Evolutionary conservation across 2,329 filamentous ascomycete genomes (phyloP), one percentile per base, ranked within the genome.

Genomic region (Sporothrix globosa): DNA sequence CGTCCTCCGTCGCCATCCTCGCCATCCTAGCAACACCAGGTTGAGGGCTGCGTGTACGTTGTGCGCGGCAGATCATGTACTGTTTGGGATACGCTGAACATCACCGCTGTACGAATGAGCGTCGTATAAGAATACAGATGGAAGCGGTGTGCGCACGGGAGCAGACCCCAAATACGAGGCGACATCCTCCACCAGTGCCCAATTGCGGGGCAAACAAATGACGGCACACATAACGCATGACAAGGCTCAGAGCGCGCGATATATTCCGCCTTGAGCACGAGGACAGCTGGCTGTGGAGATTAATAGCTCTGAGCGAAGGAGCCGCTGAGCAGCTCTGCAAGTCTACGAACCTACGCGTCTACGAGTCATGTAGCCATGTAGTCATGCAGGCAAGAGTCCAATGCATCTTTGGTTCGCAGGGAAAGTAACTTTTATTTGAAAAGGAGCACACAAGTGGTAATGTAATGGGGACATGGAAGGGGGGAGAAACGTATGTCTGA

Each of bases 91-190:
- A 1, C n/a, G 50, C 27, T 24, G 50, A 14, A 7, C 21, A 53
- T 3, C 30, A 34, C 34, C 10, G n/a, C 41, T 30, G 9, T 13
- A n/a, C 19, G 1, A 58, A 30, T 13, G 24, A 7, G 34, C 34
- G 34, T 34, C 34, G 34, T 34, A 34, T 7, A 34, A 34, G 34
- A 34, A 17, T 50, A 58, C 27, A 58, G n/a, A 6, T 19, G 19
- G 21, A 60, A 48, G 60, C 60, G 60, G 60, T 48, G 60, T 63
- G 60, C 19, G 46, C 41, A 63, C 24, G 60, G 60, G 60, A 30
- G 24, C 21, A 3, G 17, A 39, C 41, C 13, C 41, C 4, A 48
- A 63, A 63, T 63, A 63, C 60, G 60, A 63, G 60, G 60, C 30
- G 41, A 14, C 34, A 34, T 30, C 13, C 13, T 30, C 13, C 13